Conservation (phyloP, 148 eudicot genomes). For the Fagopyrum tataricum region DNA sequence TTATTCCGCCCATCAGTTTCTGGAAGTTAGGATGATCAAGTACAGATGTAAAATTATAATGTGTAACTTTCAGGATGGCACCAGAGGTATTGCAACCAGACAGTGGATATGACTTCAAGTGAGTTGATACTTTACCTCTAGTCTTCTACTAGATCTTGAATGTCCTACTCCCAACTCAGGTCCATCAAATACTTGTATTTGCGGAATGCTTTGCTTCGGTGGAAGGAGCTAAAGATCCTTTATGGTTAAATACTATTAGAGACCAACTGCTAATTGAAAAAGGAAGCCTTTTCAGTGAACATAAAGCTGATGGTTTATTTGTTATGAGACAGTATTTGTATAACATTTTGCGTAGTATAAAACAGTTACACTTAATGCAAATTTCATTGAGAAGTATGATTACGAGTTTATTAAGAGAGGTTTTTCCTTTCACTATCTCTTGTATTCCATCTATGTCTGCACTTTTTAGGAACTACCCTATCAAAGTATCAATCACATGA, state of each 20-base stretch:
- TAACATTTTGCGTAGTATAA: too few relatives aligned
- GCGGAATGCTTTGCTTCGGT: too few relatives aligned
- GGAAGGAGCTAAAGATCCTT: neutral
- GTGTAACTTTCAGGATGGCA: slow-evolving; percentile 72
- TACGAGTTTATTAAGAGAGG: too few relatives aligned
- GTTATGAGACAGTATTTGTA: too few relatives aligned
- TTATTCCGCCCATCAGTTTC: neutral
- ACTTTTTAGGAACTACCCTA: too few relatives aligned
- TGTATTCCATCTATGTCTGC: too few relatives aligned
- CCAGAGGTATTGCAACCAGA: slow-evolving; percentile 98
- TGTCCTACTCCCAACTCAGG: neutral
- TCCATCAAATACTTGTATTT: too few relatives aligned
- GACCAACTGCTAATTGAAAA: neutral
- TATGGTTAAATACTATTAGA: neutral
- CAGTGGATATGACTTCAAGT: slow-evolving; percentile 96
- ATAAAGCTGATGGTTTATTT: neutral
- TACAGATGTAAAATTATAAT: neutral
- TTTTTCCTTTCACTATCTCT: too few relatives aligned
- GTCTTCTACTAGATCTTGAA: neutral
- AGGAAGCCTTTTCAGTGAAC: neutral
- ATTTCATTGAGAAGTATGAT: too few relatives aligned
- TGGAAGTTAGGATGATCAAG: neutral
- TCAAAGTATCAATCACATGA: too few relatives aligned
- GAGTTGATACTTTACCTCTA: slow-evolving; percentile 21
- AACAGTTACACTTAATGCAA: too few relatives aligned